Evolutionary conservation across 768 basidiomycete species (phyloP).

Genomic region (Tulasnella sp.): DNA sequence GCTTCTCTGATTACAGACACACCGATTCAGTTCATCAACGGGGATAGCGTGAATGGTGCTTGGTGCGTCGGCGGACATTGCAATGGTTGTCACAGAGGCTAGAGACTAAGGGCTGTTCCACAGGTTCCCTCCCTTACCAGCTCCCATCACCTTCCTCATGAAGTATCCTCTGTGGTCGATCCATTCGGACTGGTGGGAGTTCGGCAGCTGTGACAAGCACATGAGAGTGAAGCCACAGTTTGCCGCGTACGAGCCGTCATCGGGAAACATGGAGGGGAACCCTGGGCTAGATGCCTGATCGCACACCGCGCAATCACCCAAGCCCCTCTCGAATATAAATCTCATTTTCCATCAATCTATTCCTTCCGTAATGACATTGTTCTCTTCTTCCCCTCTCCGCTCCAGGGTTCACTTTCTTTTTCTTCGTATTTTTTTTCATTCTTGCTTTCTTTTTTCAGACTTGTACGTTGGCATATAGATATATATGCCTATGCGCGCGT

Average conservation of each 20-base stretch:
- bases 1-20: not conserved
- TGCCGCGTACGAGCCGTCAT: slow-evolving; percentile 10
- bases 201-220: slow-evolving; percentile 1
- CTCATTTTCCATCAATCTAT: not conserved
- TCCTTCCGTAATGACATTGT: not conserved
- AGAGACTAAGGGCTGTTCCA: not conserved
- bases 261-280: slow-evolving; percentile 4
- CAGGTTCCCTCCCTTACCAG: not conserved
- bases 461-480: not conserved
- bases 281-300: not conserved
- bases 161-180: not conserved
- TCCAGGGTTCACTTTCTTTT: not conserved
- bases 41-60: slow-evolving; percentile 4
- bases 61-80: not conserved
- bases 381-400: not conserved
- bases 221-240: slow-evolving; percentile 10
- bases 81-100: not conserved
- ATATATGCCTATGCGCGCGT: not conserved
- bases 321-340: not conserved
- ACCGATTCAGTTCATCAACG: slow-evolving; percentile 8
- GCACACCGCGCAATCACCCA: not conserved
- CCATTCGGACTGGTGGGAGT: slow-evolving; percentile 7
- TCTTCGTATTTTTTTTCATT: too few relatives aligned
- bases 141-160: not conserved
- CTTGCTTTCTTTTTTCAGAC: not conserved